A percentile compares a stretch with the other conserved stretches of the same genome.
Conservation (phyloP, 176 grass and related monocot genomes). For the Avena sativa region DNA sequence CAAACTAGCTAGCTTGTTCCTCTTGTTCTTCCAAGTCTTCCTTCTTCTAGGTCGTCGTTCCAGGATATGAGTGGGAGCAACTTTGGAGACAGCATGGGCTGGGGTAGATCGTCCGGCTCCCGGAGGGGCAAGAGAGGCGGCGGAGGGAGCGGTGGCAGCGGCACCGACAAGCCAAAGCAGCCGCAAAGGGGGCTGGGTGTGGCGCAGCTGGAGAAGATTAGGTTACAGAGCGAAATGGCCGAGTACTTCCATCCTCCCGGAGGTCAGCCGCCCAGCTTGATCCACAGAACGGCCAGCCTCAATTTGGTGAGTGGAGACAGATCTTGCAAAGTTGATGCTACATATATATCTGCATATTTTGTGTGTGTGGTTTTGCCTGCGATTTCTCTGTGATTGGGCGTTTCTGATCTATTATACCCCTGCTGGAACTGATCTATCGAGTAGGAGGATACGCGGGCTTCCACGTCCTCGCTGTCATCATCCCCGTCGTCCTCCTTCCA, state of each 20-base stretch:
- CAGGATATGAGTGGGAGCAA: slow-evolving; percentile 67
- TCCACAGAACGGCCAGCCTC: slow-evolving; percentile 60
- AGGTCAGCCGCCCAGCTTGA: slow-evolving; percentile 52
- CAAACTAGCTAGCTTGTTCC: slow-evolving; percentile 38
- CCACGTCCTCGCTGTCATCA: slow-evolving; percentile 58
- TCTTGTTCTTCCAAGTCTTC: slow-evolving; percentile 53
- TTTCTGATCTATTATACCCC: slow-evolving; percentile 44
- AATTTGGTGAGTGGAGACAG: slow-evolving; percentile 49
- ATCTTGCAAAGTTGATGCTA: not conserved
- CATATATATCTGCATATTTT: not conserved
- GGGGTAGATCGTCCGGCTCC: slow-evolving; percentile 56
- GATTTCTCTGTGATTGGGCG: slow-evolving; percentile 17
- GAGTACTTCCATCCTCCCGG: slow-evolving; percentile 66
- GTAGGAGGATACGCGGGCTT: slow-evolving; percentile 63
- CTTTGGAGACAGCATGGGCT: slow-evolving; percentile 64
- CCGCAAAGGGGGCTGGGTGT: slow-evolving; percentile 78
- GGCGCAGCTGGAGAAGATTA: slow-evolving; percentile 86
- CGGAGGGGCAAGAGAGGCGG: slow-evolving; percentile 70
- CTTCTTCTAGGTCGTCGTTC: slow-evolving; percentile 46
- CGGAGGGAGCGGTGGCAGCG: slow-evolving; percentile 10
- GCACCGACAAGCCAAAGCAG: slow-evolving; percentile 70
- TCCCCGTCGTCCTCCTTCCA: slow-evolving; percentile 57
- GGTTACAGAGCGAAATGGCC: slow-evolving; percentile 80
- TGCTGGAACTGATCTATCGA: slow-evolving; percentile 30
- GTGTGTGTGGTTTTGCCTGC: slow-evolving; percentile 2